These are phyloP conservation scores for Candida wancherniae DNA, from an alignment of 805 yeast species.

Conservation along the genomic window DNA sequence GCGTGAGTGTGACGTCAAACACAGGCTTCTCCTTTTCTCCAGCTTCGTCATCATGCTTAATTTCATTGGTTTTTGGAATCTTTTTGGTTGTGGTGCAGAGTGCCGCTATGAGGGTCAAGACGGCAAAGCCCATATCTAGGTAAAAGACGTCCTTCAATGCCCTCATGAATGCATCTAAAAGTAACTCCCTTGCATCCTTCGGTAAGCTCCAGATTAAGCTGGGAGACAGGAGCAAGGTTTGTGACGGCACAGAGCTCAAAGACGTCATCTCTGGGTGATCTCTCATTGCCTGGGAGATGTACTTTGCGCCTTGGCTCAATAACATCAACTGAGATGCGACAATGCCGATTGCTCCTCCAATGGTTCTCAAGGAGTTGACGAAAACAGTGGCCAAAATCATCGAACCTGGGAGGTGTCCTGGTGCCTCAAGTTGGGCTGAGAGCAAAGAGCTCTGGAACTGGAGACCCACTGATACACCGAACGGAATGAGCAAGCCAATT, in stretches of 20 bases:
- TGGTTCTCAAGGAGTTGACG: constrained; percentile 27
- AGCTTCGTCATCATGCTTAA: constrained; percentile 6
- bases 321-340: constrained; percentile 30
- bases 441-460: constrained; percentile 34
- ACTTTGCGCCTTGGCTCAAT: constrained; percentile 9
- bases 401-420: constrained; percentile 31
- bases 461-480: constrained; percentile 33
- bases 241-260: constrained; percentile 5
- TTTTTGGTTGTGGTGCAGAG: constrained; percentile 13
- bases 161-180: constrained; percentile 22
- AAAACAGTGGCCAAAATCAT: constrained; percentile 32
- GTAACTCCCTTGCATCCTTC: constrained; percentile 15
- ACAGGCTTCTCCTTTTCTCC: background rate
- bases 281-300: constrained; percentile 7
- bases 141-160: constrained; percentile 16
- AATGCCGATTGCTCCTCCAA: constrained; percentile 31
- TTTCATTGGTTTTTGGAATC: constrained; percentile 12
- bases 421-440: constrained; percentile 36
- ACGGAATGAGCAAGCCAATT: constrained; percentile 31
- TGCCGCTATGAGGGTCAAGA: constrained; percentile 10
- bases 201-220: constrained; percentile 24
- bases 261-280: constrained; percentile 4
- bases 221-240: constrained; percentile 21
- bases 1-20: no score
- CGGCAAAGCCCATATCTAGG: constrained; percentile 16